Evolutionary conservation across 768 basidiomycete species (phyloP).

Genomic region (Neoboletus brunneissimus): DNA sequence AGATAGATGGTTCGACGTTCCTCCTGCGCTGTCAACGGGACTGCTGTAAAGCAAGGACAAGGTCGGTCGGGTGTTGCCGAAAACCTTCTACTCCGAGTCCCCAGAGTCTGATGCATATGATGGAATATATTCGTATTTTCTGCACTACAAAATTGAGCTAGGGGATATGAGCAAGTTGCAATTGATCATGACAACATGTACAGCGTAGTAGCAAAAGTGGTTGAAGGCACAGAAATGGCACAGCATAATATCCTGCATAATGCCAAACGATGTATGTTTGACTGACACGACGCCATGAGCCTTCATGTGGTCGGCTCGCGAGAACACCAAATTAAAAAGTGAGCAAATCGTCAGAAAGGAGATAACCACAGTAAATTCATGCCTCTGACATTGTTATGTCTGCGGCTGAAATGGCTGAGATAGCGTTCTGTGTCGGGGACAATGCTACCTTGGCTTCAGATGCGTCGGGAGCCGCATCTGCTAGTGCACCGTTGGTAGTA

Average conservation of each 20-base stretch:
- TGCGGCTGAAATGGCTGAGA: conserved; percentile 32
- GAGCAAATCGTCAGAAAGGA: conserved; percentile 7
- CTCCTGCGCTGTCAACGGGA: background rate
- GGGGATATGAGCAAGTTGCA: conserved; percentile 28
- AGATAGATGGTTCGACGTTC: background rate
- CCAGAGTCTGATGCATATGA: background rate
- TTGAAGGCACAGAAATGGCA: conserved; percentile 24
- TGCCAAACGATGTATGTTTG: conserved; percentile 23
- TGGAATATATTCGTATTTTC: conserved; percentile 18
- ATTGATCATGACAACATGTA: conserved; percentile 29
- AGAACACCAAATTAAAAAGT: conserved; percentile 17
- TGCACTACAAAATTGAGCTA: conserved; percentile 19
- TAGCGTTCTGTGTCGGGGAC: conserved; percentile 27
- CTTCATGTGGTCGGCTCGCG: conserved; percentile 5
- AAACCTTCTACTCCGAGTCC: background rate
- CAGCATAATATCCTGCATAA: conserved; percentile 16
- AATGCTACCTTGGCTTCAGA: conserved; percentile 20
- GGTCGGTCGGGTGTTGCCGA: conserved; percentile 4
- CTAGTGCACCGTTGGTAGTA: conserved; percentile 25
- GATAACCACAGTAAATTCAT: conserved; percentile 15
- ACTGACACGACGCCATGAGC: conserved; percentile 13
- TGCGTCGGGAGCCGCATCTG: conserved; percentile 17
- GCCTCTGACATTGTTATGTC: conserved; percentile 46
- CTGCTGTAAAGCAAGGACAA: background rate
- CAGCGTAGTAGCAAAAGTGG: conserved; percentile 22